These are phyloP conservation scores for Nyssa sinensis DNA, from an alignment of 148 eudicot species.

Conservation along the genomic window DNA sequence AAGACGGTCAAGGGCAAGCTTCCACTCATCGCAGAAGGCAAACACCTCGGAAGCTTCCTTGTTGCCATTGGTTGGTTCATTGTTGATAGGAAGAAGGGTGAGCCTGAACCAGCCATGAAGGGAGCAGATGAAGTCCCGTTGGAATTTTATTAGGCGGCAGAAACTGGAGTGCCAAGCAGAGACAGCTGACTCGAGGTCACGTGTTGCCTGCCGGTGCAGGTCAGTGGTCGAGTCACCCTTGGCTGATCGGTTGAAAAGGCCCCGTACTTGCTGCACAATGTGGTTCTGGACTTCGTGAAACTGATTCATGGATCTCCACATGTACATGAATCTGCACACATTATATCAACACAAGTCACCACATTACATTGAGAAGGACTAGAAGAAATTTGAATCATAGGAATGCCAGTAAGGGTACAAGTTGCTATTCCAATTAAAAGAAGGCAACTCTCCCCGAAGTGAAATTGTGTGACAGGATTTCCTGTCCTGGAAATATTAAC, in stretches of 20 bases:
- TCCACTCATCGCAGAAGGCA: constrained; percentile 83
- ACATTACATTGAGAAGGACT: too few relatives aligned
- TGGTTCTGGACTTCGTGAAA: constrained; percentile 88
- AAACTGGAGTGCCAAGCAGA: constrained; percentile 96
- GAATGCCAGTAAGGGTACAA: not conserved
- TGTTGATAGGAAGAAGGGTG: constrained; percentile 59
- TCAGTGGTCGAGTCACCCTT: constrained; percentile 82
- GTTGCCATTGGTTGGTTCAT: constrained; percentile 31
- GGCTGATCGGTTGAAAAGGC: constrained; percentile 54
- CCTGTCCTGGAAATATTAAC: not conserved
- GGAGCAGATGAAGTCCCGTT: constrained; percentile 76
- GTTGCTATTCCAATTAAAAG: not conserved
- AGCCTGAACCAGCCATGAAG: constrained; percentile 96
- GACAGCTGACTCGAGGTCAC: constrained; percentile 86
- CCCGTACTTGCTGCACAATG: constrained; percentile 94
- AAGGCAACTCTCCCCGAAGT: not conserved
- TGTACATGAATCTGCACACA: constrained; percentile 87
- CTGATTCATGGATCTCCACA: constrained; percentile 96
- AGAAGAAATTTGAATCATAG: not conserved
- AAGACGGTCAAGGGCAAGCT: constrained; percentile 79
- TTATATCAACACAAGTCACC: not conserved
- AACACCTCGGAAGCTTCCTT: constrained; percentile 50
- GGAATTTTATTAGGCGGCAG: constrained; percentile 77
- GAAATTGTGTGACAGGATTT: not conserved
- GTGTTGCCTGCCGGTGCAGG: constrained; percentile 92